A percentile compares a stretch with the other conserved stretches of the same genome.
phyloP scores from a whole-genome alignment of 345 rosid species.

The Trapa bicornis region DNA sequence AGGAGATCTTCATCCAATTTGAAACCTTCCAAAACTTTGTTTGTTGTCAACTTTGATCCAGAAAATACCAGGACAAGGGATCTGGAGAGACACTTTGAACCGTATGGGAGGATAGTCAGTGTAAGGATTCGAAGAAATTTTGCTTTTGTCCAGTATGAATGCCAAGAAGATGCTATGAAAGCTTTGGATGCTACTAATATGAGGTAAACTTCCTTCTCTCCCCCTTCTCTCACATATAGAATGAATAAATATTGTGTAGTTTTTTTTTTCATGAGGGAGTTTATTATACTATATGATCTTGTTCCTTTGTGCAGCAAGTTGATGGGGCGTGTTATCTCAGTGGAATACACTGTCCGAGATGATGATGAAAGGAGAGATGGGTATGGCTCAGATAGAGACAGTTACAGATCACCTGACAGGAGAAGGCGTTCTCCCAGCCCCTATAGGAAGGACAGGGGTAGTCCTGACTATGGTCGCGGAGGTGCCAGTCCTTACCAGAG shows the following conservation, averaged over 20 bases:
- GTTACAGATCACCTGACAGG: conserved; percentile 69
- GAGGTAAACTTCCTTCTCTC: conserved; percentile 30
- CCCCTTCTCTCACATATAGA: not conserved
- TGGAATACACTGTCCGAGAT: conserved; percentile 87
- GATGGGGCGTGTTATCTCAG: conserved; percentile 76
- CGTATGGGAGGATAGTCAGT: conserved; percentile 78
- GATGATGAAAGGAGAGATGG: conserved; percentile 66
- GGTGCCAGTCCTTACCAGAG: conserved; percentile 56
- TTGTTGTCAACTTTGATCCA: conserved; percentile 91
- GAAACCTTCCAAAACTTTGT: conserved; percentile 83
- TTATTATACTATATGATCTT: not conserved
- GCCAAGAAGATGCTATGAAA: conserved; percentile 76
- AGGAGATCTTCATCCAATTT: conserved; percentile 19
- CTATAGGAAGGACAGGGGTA: conserved; percentile 66
- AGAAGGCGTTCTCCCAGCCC: conserved; percentile 77
- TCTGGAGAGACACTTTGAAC: conserved; percentile 86
- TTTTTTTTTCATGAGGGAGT: not conserved
- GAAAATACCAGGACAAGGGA: conserved; percentile 70
- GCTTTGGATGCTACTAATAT: conserved; percentile 73
- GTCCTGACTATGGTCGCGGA: conserved; percentile 74
- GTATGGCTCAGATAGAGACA: conserved; percentile 58
- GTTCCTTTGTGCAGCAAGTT: conserved; percentile 51
- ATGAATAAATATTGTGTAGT: too few species aligned
- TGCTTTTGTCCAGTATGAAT: conserved; percentile 87
- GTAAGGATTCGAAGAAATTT: conserved; percentile 92